phyloP scores from a whole-genome alignment of 805 yeast species.

The Schwanniomyces vanrijiae region DNA sequence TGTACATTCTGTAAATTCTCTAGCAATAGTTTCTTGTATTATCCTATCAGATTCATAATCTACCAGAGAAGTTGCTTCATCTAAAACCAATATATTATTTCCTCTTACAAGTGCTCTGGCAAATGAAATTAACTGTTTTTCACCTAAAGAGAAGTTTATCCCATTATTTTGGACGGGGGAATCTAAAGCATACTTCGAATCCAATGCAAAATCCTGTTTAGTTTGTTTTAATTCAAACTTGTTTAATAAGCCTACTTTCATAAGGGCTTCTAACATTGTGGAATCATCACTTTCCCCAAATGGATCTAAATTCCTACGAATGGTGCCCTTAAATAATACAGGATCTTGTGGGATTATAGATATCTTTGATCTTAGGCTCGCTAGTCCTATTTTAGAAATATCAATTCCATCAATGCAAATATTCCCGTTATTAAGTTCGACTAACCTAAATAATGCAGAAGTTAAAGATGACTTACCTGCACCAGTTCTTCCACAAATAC shows the following conservation, averaged over 20 bases:
- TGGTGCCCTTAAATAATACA: conserved; percentile 55
- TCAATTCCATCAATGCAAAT: conserved; percentile 59
- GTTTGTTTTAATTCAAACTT: conserved; percentile 25
- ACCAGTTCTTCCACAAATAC: conserved; percentile 85
- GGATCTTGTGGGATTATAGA: conserved; percentile 71
- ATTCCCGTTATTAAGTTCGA: conserved; percentile 47
- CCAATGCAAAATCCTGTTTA: conserved; percentile 8
- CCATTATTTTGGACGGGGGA: conserved; percentile 38
- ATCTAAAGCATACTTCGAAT: conserved; percentile 36
- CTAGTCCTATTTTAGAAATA: conserved; percentile 48
- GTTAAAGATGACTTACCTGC: conserved; percentile 72
- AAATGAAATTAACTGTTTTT: conserved; percentile 37
- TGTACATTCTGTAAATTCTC: conserved; percentile 34
- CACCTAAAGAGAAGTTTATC: conserved; percentile 37
- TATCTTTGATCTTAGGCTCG: conserved; percentile 50
- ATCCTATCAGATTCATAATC: conserved; percentile 40
- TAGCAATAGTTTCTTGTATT: conserved; percentile 33
- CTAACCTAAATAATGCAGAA: conserved; percentile 57
- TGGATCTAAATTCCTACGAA: conserved; percentile 60
- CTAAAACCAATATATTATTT: conserved; percentile 36
- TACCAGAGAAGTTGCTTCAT: conserved; percentile 41
- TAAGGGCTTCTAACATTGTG: conserved; percentile 52
- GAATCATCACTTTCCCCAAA: conserved; percentile 49
- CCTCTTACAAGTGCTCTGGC: conserved; percentile 38
- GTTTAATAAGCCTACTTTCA: conserved; percentile 46